phyloP scores from a whole-genome alignment of 2,329 filamentous ascomycete species.

The Neurospora sp. region DNA sequence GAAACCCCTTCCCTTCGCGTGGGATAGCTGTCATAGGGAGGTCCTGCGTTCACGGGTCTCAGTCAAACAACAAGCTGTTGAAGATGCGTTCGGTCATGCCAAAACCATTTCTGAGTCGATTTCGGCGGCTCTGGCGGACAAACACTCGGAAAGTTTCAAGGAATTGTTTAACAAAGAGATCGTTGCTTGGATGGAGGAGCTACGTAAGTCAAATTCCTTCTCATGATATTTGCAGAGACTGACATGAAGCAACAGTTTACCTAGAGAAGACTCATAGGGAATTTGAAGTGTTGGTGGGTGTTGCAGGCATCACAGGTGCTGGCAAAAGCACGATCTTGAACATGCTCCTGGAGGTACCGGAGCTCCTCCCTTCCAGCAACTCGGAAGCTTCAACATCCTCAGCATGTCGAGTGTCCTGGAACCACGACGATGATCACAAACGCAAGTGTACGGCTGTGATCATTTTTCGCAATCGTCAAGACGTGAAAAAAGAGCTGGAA shows the following conservation, averaged over 20 bases:
- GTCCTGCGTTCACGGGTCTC: no score
- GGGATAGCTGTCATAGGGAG: not conserved
- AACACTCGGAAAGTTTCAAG: no score
- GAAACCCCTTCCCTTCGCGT: not conserved
- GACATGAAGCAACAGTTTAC: not conserved
- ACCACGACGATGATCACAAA: conserved; percentile 11
- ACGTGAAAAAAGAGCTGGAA: no score
- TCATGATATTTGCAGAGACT: no score
- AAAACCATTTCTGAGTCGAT: no score
- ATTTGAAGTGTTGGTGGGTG: conserved; percentile 16
- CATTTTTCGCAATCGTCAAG: no score
- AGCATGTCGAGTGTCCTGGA: conserved; percentile 18
- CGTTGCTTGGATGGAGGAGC: not conserved
- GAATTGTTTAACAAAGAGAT: not conserved
- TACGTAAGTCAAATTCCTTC: no score
- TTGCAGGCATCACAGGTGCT: conserved; percentile 18
- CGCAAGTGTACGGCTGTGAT: no score
- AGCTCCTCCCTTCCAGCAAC: conserved; percentile 23
- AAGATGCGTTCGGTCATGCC: no score
- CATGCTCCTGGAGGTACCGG: conserved; percentile 13
- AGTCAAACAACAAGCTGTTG: no score
- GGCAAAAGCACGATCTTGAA: conserved; percentile 21
- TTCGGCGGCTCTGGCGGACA: no score
- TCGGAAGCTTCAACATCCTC: conserved; percentile 21
- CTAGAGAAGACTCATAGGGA: not conserved